Base-by-base conservation (phyloP, 1,284 basidiomycete genomes). In the Cutaneotrichosporon cavernicola region DNA sequence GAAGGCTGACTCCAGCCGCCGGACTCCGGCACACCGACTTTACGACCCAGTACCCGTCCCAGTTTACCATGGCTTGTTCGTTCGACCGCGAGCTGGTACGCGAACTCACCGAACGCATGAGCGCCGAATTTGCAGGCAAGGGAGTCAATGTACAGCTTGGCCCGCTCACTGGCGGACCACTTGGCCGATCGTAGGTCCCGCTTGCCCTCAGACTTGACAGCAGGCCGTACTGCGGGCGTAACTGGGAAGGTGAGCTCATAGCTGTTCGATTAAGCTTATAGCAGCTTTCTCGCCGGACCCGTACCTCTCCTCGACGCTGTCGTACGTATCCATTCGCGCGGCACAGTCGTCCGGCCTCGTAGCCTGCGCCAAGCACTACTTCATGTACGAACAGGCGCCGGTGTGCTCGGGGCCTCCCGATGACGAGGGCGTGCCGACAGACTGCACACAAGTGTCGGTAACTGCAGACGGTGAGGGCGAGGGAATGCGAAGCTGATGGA, bases 1-100 rank as follows among this genome's bases (percentile, higher is more conserved):
- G 8, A 10, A 51, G 53, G 34, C 63, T 62, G 34, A 64, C 60
- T 1, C 11, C 87, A 85, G 81, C 88, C 2, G 83, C 78, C 5
- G 80, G 80, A 2, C 74, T 76, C 11, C 65, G 80, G 36, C 76
- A 78, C 58, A 79, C 77, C 31, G 76, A 76, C 63, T 80, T 79
- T 63, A 70, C 79, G 55, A 79, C 79, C 5, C 80, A 81, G 63
- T 81, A 82, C 71, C 82, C 84, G 1, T 80, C 81, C 18, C 81
- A 76, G 50, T 78, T 84, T 65, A 82, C 82, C 6, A 76, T 77
- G 2, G 82, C 81, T 0, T 81, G 83, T 13, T 82, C 83, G 3
- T 85, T 82, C 67, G 77, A 82, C 65, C 68, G 74, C 46, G 76
- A 81, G 8, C 75, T 84, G 30, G 76, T 84, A 46, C 76, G 80